A percentile compares a stretch with the other conserved stretches of the same genome.
These are phyloP conservation scores for Taphrina wiesneri DNA, from an alignment of 1,139 yeast species.

Conservation along the genomic window DNA sequence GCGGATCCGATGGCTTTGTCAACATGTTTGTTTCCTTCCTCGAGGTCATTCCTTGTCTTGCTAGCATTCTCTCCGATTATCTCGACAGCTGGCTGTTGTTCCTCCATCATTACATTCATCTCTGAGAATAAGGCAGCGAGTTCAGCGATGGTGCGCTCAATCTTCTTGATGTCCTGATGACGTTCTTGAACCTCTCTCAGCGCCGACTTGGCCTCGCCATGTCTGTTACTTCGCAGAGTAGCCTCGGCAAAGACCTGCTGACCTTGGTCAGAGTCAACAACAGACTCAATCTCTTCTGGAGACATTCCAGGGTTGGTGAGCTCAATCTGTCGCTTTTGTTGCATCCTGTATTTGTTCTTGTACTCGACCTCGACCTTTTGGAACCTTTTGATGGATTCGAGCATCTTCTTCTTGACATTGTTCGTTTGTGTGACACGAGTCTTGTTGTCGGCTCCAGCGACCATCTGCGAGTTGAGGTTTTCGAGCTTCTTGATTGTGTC, in stretches of 20 bases:
- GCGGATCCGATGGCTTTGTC: conserved; percentile 87
- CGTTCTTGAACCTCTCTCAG: conserved; percentile 94
- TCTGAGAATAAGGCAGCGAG: conserved; percentile 91
- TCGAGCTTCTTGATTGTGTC: conserved; percentile 75
- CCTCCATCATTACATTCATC: conserved; percentile 94
- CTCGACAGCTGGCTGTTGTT: conserved; percentile 87
- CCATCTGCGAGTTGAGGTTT: conserved; percentile 56
- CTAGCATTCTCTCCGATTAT: conserved; percentile 79
- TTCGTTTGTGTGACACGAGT: conserved; percentile 91
- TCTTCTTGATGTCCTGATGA: conserved; percentile 91
- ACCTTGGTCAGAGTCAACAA: conserved; percentile 79
- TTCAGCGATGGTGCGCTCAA: conserved; percentile 95
- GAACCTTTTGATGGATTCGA: conserved; percentile 81
- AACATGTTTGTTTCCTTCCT: conserved; percentile 93
- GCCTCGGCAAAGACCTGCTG: conserved; percentile 95
- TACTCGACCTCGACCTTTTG: conserved; percentile 83
- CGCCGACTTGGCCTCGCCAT: conserved; percentile 96
- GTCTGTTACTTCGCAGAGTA: conserved; percentile 82
- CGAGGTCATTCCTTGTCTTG: conserved; percentile 84
- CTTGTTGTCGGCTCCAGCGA: conserved; percentile 53
- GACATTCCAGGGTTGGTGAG: conserved; percentile 93
- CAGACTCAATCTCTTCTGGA: conserved; percentile 77
- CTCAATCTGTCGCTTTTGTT: conserved; percentile 89
- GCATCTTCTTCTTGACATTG: conserved; percentile 79
- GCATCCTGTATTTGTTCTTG: conserved; percentile 78